Conservation (phyloP, 768 basidiomycete genomes). For the Coprinopsis cinerea region DNA sequence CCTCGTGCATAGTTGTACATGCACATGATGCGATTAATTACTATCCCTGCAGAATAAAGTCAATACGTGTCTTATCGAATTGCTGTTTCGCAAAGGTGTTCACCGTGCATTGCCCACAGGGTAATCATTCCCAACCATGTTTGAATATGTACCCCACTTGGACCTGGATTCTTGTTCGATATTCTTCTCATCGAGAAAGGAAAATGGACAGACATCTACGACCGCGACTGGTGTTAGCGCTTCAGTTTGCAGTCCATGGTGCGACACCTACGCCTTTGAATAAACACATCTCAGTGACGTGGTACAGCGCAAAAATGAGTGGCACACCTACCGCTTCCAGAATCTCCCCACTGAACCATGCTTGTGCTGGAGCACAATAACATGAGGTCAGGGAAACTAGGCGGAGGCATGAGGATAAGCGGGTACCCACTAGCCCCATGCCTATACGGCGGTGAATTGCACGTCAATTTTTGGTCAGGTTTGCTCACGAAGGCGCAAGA, state of each 20-base stretch:
- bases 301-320: too few relatives aligned
- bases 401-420: neutral
- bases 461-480: neutral
- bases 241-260: too few relatives aligned
- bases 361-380: neutral
- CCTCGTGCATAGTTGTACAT: slow-evolving; percentile 2
- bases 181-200: neutral
- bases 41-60: neutral
- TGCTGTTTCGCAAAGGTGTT: neutral
- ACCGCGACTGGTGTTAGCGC: neutral
- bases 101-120: slow-evolving; percentile 6
- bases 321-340: too few relatives aligned
- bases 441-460: neutral
- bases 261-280: too few relatives aligned
- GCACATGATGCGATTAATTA: slow-evolving; percentile 9
- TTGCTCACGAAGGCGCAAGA: neutral
- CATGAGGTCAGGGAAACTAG: neutral
- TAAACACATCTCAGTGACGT: too few relatives aligned
- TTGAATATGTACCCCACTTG: neutral
- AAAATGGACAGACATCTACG: neutral
- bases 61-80: neutral
- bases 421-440: neutral
- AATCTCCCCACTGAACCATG: neutral
- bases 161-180: neutral
- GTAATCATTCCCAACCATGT: neutral